Conservation (phyloP, 1,284 basidiomycete genomes). For the Heliocybe sulcata region DNA sequence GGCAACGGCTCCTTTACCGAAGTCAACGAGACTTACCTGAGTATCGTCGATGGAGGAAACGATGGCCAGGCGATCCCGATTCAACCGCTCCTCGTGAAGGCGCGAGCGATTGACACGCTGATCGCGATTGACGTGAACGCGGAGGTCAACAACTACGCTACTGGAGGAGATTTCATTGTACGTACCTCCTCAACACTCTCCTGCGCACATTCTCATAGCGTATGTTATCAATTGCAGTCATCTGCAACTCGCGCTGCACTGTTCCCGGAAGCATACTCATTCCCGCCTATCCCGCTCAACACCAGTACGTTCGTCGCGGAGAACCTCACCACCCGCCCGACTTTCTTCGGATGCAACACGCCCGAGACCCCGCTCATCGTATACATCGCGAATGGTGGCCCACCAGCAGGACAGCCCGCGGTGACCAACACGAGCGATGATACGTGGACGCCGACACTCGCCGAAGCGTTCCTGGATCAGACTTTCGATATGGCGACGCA, state of each 20-base stretch:
- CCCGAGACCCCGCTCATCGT: constrained; percentile 50
- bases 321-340: constrained; percentile 64
- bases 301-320: constrained; percentile 47
- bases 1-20: constrained; percentile 34
- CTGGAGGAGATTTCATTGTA: constrained; percentile 3
- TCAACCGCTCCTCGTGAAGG: constrained; percentile 55
- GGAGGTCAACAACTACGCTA: neutral
- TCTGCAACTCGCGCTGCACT: neutral
- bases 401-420: constrained; percentile 30
- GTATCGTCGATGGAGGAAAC: constrained; percentile 49
- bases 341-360: constrained; percentile 67
- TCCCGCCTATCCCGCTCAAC: constrained; percentile 52
- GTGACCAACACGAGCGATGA: constrained; percentile 32
- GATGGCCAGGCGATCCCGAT: constrained; percentile 62
- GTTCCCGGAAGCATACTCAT: constrained; percentile 25
- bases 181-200: constrained; percentile 38
- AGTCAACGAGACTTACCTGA: constrained; percentile 36
- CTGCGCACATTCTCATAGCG: constrained; percentile 54
- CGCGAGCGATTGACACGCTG: constrained; percentile 57
- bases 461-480: constrained; percentile 34
- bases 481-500: constrained; percentile 32
- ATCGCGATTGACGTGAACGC: constrained; percentile 59
- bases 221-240: constrained; percentile 26
- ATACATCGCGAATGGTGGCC: constrained; percentile 54
- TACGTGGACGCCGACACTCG: constrained; percentile 21